Conservation (phyloP, 2,329 filamentous ascomycete species). For the Aureobasidium sp. region DNA sequence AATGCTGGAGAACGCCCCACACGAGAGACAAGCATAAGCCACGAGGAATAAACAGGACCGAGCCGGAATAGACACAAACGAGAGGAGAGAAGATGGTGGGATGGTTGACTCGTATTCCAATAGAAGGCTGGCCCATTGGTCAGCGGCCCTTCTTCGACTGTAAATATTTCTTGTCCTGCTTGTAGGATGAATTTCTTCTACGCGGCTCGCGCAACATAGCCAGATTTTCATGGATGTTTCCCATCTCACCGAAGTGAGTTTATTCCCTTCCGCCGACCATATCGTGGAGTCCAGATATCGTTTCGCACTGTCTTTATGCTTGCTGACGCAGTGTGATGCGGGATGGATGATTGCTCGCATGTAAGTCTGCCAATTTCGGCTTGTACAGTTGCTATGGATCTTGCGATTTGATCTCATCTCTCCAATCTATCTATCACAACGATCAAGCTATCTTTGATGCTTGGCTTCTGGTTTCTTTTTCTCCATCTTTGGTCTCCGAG, state of each 20-base stretch:
- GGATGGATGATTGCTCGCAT: not conserved
- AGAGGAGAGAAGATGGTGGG: not conserved
- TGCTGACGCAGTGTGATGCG: not conserved
- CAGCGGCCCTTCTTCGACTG: not conserved
- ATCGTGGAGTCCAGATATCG: not conserved
- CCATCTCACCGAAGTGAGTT: not conserved
- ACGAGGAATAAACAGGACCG: conserved; percentile 5
- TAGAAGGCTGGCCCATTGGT: not conserved
- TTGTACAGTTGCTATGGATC: not conserved
- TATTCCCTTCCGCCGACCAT: not conserved
- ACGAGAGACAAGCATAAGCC: not conserved
- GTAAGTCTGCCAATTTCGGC: not conserved
- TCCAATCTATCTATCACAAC: not conserved
- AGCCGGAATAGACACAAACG: conserved; percentile 1
- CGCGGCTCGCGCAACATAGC: not conserved
- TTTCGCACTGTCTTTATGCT: not conserved
- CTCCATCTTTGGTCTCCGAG: not conserved
- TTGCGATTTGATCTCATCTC: not conserved
- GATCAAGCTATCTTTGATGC: not conserved
- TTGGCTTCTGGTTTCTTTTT: not conserved
- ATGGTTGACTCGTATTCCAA: not conserved
- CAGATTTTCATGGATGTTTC: not conserved
- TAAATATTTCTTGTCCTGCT: not conserved
- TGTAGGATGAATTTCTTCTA: not conserved
- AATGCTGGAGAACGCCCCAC: not conserved